These are phyloP conservation scores for Thelephora ganbajun DNA, from an alignment of 768 basidiomycete genomes.

Conservation along the genomic window DNA sequence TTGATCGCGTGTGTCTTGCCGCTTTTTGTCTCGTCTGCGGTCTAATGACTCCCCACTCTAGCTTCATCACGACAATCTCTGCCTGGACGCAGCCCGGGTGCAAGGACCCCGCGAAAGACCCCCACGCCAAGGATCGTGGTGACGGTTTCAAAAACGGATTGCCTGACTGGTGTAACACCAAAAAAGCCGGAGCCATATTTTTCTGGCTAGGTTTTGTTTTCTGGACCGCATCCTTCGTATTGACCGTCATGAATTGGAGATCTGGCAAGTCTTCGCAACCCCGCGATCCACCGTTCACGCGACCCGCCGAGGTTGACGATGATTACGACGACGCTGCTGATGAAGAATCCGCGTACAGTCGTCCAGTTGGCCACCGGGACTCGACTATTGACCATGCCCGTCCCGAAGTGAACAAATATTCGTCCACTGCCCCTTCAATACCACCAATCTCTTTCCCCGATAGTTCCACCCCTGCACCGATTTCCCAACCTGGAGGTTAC, in stretches of 20 bases:
- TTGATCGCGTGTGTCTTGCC: constrained; percentile 55
- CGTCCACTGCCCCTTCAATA: constrained; percentile 7
- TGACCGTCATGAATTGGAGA: constrained; percentile 68
- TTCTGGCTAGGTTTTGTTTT: constrained; percentile 74
- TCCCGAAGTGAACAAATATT: not conserved
- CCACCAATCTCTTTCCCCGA: constrained; percentile 6
- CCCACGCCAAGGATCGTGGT: constrained; percentile 50
- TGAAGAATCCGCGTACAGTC: constrained; percentile 37
- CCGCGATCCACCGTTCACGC: constrained; percentile 67
- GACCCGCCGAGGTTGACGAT: constrained; percentile 31
- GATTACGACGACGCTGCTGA: constrained; percentile 39
- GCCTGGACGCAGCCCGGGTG: constrained; percentile 87
- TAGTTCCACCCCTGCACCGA: constrained; percentile 14
- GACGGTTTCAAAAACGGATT: constrained; percentile 55
- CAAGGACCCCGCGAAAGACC: constrained; percentile 73
- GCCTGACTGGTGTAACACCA: constrained; percentile 79
- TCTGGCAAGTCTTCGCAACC: constrained; percentile 39
- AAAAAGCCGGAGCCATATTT: constrained; percentile 82
- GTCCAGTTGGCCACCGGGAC: constrained; percentile 17
- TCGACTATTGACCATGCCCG: not conserved
- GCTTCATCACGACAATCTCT: constrained; percentile 65
- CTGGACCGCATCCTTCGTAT: constrained; percentile 57
- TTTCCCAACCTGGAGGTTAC: constrained; percentile 14
- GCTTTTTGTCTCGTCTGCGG: constrained; percentile 4
- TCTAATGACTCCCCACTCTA: constrained; percentile 15